Conservation (phyloP, 257 asterid species). For the Solanum rostratum region DNA sequence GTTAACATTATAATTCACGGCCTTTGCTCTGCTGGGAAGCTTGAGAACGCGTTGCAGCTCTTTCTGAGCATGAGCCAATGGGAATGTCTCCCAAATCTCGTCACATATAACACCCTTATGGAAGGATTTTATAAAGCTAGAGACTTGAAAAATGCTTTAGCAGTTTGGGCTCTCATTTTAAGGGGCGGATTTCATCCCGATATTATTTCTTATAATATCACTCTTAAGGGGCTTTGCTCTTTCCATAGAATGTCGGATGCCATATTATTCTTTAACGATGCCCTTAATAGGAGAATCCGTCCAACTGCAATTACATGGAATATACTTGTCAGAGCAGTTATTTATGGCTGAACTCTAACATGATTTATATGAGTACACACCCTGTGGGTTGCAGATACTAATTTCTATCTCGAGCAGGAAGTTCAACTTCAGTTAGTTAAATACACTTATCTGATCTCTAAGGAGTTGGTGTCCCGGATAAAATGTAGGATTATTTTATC, state of each 20-base stretch:
- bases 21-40: constrained; percentile 61
- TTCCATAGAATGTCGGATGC: constrained; percentile 54
- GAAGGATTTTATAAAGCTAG: constrained; percentile 80
- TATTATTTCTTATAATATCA: constrained; percentile 76
- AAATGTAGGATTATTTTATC: too few relatives aligned
- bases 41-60: constrained; percentile 37
- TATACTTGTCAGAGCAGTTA: constrained; percentile 86
- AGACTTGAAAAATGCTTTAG: constrained; percentile 51
- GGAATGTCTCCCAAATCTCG: constrained; percentile 62
- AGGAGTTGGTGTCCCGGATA: not conserved
- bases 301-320: constrained; percentile 82
- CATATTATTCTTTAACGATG: constrained; percentile 48
- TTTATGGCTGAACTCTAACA: constrained; percentile 17
- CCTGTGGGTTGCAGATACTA: not conserved
- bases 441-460: not conserved
- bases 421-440: not conserved
- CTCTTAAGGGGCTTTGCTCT: constrained; percentile 83
- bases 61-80: constrained; percentile 51
- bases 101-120: constrained; percentile 79
- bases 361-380: not conserved
- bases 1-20: constrained; percentile 91
- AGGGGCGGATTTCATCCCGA: constrained; percentile 65
- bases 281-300: constrained; percentile 39
- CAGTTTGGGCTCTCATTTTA: constrained; percentile 71
- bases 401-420: not conserved